Conservation (phyloP, 2,329 filamentous ascomycete species). For the Karstenula rhodostoma region DNA sequence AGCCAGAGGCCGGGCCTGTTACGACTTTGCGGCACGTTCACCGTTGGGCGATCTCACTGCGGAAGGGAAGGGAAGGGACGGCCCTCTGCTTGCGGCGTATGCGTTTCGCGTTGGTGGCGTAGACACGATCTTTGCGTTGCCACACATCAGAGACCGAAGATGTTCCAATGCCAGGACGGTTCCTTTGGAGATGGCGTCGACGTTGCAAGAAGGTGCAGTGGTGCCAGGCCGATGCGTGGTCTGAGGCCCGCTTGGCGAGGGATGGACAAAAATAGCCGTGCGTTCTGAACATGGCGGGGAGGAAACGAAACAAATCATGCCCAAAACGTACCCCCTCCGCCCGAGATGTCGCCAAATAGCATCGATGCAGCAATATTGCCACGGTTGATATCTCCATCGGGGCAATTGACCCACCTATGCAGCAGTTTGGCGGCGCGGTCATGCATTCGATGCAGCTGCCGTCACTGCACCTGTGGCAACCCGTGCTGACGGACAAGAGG, state of each 20-base stretch:
- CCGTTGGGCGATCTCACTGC: conserved; percentile 9
- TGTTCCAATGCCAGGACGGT: not conserved
- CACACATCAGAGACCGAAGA: not conserved
- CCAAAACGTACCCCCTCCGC: conserved; percentile 2
- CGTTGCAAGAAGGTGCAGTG: conserved; percentile 11
- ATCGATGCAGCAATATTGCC: conserved; percentile 16
- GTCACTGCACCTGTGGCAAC: conserved; percentile 7
- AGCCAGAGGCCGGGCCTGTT: not conserved
- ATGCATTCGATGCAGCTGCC: conserved; percentile 20
- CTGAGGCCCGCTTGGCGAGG: conserved; percentile 5
- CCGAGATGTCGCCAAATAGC: conserved; percentile 19
- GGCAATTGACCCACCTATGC: conserved; percentile 7
- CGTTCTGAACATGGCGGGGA: conserved; percentile 13
- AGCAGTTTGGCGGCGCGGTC: conserved; percentile 9
- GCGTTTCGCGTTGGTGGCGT: conserved; percentile 6
- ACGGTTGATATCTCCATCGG: conserved; percentile 12
- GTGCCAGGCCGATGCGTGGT: conserved; percentile 18
- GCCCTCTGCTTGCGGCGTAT: conserved; percentile 20
- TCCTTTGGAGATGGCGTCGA: not conserved
- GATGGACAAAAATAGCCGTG: conserved; percentile 38
- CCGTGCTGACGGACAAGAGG: conserved; percentile 17
- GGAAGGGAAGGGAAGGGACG: conserved; percentile 30
- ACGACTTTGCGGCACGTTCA: conserved; percentile 9
- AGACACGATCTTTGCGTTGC: not conserved
- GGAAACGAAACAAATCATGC: conserved; percentile 35